These are phyloP conservation scores for Lindgomyces ingoldianus DNA, from an alignment of 495 filamentous ascomycete species.

Conservation along the genomic window DNA sequence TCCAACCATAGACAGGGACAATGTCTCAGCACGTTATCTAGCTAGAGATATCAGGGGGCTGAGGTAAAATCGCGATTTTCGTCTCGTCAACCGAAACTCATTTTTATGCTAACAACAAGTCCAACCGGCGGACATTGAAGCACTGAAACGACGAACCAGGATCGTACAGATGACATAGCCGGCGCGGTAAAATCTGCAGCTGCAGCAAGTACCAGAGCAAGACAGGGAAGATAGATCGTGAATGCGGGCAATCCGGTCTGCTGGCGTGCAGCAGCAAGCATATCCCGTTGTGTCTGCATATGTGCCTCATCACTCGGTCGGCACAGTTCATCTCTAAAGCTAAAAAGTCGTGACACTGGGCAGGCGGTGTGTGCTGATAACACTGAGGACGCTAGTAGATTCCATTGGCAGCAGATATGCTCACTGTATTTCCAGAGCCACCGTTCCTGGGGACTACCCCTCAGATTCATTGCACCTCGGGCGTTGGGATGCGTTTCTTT, in stretches of 20 bases:
- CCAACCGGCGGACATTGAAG: slow-evolving; percentile 11
- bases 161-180: background rate
- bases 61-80: background rate
- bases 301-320: no score
- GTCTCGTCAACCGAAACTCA: slow-evolving; percentile 1
- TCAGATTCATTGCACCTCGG: no score
- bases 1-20: no score
- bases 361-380: no score
- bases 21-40: no score
- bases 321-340: no score
- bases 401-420: no score
- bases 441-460: no score
- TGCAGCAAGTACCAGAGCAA: background rate
- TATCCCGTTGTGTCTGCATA: no score
- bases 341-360: no score
- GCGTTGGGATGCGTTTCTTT: background rate
- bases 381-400: no score
- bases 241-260: background rate
- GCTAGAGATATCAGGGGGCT: background rate
- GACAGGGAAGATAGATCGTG: background rate
- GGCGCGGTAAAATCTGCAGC: background rate
- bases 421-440: no score
- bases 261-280: background rate
- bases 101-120: background rate
- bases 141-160: slow-evolving; percentile 1